Evolutionary conservation across 2,329 filamentous ascomycete genomes (phyloP).

Genomic region (Herpotrichia juniperi): DNA sequence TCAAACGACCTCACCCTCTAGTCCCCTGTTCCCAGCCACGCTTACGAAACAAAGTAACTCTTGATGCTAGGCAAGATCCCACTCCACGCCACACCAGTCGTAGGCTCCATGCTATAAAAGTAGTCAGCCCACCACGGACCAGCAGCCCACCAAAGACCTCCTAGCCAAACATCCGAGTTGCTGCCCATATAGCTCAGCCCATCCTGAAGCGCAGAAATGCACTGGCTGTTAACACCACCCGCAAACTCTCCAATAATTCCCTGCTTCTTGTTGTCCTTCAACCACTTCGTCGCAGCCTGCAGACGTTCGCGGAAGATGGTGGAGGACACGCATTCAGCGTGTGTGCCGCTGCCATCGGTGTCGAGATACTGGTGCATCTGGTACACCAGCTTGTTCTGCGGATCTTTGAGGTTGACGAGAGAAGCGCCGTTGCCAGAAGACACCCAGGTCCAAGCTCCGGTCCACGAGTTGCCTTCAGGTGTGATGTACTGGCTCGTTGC

Average conservation of each 20-base stretch:
- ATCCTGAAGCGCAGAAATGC: slow-evolving; percentile 56
- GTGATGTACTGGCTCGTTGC: slow-evolving; percentile 62
- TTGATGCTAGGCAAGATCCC: slow-evolving; percentile 42
- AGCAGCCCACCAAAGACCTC: slow-evolving; percentile 62
- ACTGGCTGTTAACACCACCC: slow-evolving; percentile 57
- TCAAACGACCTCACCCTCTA: neutral
- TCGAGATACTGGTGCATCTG: slow-evolving; percentile 70
- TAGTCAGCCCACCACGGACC: slow-evolving; percentile 60
- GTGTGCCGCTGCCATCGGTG: slow-evolving; percentile 60
- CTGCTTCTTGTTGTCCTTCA: slow-evolving; percentile 58
- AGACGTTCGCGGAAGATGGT: slow-evolving; percentile 63
- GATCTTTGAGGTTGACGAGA: slow-evolving; percentile 57
- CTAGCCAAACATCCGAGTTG: slow-evolving; percentile 61
- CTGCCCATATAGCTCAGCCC: slow-evolving; percentile 55
- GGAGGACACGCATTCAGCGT: slow-evolving; percentile 54
- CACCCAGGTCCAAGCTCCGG: slow-evolving; percentile 57
- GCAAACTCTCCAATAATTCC: slow-evolving; percentile 63
- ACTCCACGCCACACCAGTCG: slow-evolving; percentile 50
- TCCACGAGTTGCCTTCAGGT: slow-evolving; percentile 62
- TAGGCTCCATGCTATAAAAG: slow-evolving; percentile 58
- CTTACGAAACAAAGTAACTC: slow-evolving; percentile 40
- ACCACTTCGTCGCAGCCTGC: slow-evolving; percentile 59
- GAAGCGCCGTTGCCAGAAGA: slow-evolving; percentile 52
- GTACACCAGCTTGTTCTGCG: slow-evolving; percentile 61
- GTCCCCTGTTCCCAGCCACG: neutral